These are phyloP conservation scores for Westerdykella aurantiaca DNA, from an alignment of 2,329 filamentous ascomycete genomes.

Conservation along the genomic window DNA sequence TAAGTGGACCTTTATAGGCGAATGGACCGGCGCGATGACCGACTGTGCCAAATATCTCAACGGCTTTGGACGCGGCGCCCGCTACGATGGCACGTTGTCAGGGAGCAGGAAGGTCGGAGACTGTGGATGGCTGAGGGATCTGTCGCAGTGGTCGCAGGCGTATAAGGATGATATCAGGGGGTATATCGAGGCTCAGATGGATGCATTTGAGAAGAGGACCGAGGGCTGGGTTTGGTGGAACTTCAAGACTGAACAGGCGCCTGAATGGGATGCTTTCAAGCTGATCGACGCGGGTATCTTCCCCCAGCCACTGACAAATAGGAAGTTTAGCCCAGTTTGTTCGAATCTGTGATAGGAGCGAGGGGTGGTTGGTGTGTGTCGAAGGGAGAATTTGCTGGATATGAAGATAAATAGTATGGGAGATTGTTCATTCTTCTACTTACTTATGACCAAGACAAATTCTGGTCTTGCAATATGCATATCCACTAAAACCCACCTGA, in stretches of 20 bases:
- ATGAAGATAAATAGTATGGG: no score
- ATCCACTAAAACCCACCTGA: no score
- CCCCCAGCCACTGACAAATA: constrained; percentile 30
- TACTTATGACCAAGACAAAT: no score
- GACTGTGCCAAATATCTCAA: constrained; percentile 50
- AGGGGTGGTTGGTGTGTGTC: no score
- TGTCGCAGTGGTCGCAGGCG: constrained; percentile 41
- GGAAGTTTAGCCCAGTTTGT: constrained; percentile 19
- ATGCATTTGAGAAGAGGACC: constrained; percentile 46
- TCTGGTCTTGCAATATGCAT: no score
- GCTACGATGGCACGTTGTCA: constrained; percentile 54
- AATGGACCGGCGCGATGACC: constrained; percentile 64
- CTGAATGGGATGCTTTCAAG: constrained; percentile 50
- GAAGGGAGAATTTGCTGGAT: no score
- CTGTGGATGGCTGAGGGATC: constrained; percentile 49
- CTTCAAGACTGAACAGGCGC: constrained; percentile 51
- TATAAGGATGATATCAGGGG: constrained; percentile 44
- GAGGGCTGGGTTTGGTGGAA: constrained; percentile 56
- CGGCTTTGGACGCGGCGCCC: constrained; percentile 54
- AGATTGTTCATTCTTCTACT: no score
- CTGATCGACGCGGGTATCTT: constrained; percentile 49
- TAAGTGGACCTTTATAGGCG: constrained; percentile 63
- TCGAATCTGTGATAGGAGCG: constrained; percentile 5
- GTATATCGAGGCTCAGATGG: constrained; percentile 53
- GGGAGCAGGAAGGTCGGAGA: constrained; percentile 47